Base-by-base conservation (phyloP, 306 rosid genomes). In the Cyclanthera cordifolia region DNA sequence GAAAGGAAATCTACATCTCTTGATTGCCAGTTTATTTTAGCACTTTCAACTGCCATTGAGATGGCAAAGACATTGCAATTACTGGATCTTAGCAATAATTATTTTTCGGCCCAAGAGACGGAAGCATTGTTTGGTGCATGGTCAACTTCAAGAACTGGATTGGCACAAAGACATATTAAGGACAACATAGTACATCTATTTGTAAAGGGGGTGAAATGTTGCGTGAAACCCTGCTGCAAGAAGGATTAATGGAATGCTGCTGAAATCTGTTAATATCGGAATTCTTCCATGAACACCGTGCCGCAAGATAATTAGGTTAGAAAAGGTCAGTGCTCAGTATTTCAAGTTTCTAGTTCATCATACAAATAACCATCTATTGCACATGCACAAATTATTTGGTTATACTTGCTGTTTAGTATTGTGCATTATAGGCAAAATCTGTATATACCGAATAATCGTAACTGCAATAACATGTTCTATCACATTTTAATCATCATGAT, bases 191-290 rank as follows among this genome's bases (percentile, higher is more conserved):
- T 90, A 46, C 99, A 90, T 73, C 78, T 90, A 64, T 74, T 72
- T 20, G 81, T 83, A 12, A 76, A 74, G 79, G 98, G 89, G 53
- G 80, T 53, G 3, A 81, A 67, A 74, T 93, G 96, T 76, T 93
- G 98, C 74, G 78, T 82, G 48, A 86, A 84, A 74, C 82, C 95
- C 23, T 93, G 99, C 91, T 93, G 99, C 87, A 90, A 71, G 77
- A 87, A 75, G 72, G 77, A 73, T 72, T 85, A 84, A 74, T 24
- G 0, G 8, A 25, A 66, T 66, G 43, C 41, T 64, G 53, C 55
- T 45, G 71, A 25, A 19, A 20, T 64, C 19, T 64, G 37, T 12
- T 43, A 13, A 63, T 23, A 64, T 41, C 69, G 43, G 11, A 60
- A 4, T 37, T 4, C 32, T 63, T 60, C 27, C 2, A 37, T 60